Conservation (phyloP, 1,139 yeast species). For the Candida neerlandica region DNA sequence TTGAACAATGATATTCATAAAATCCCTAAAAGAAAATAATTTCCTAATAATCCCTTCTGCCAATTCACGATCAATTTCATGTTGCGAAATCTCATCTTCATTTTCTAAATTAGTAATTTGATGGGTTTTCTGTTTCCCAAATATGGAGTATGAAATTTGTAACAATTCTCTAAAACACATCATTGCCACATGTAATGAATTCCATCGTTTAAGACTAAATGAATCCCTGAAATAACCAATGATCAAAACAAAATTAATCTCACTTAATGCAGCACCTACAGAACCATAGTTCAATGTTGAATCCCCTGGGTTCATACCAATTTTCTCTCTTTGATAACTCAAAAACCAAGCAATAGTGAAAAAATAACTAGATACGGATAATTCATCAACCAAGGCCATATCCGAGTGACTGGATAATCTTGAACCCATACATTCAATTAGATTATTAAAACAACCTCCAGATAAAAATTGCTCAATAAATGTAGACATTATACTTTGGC, state of each 20-base stretch:
- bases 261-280: constrained; percentile 68
- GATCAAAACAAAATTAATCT: constrained; percentile 63
- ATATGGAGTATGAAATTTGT: constrained; percentile 54
- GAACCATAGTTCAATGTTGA: constrained; percentile 54
- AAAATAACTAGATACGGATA: constrained; percentile 53
- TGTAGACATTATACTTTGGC: constrained; percentile 43
- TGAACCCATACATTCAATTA: constrained; percentile 39
- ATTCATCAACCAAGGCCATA: constrained; percentile 34
- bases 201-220: constrained; percentile 52
- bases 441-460: constrained; percentile 75
- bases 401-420: constrained; percentile 28
- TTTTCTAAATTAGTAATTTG: constrained; percentile 9
- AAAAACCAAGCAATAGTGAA: constrained; percentile 74
- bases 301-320: constrained; percentile 21
- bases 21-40: constrained; percentile 64
- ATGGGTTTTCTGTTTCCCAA: constrained; percentile 42
- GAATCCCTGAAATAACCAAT: constrained; percentile 59
- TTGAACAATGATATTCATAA: constrained; percentile 57
- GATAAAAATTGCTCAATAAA: constrained; percentile 55
- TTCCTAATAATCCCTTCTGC: constrained; percentile 52
- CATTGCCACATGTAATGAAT: constrained; percentile 70
- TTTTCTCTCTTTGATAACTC: constrained; percentile 35
- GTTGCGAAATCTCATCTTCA: constrained; percentile 49
- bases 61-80: constrained; percentile 49
- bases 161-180: constrained; percentile 69